Percentiles rank a stretch among this genome's conserved stretches.
These are phyloP conservation scores for Brasilioporus rufonigricans DNA, from an alignment of 768 basidiomycete species.

Conservation along the genomic window DNA sequence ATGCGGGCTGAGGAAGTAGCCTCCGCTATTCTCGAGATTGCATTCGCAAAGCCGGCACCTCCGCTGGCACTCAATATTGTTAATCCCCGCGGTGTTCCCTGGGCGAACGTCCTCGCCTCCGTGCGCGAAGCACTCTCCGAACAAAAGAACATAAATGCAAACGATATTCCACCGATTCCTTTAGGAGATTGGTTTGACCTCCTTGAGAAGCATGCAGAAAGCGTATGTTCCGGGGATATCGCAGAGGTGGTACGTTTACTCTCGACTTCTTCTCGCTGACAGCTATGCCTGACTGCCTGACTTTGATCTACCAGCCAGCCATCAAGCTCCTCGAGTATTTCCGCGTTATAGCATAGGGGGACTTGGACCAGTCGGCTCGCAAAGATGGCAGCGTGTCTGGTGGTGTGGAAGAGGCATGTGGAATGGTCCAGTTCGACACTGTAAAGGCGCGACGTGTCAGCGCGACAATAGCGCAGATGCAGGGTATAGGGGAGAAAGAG, in stretches of 20 bases:
- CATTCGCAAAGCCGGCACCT: background rate
- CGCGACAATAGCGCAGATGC: no score
- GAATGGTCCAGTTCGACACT: no score
- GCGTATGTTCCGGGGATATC: conserved; percentile 1
- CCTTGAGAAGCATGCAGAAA: conserved; percentile 26
- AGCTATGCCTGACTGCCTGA: background rate
- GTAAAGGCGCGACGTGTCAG: no score
- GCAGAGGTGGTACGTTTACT: background rate
- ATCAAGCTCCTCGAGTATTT: no score
- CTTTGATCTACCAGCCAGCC: background rate
- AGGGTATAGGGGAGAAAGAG: no score
- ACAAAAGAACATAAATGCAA: conserved; percentile 3
- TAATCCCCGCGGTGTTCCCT: conserved; percentile 34
- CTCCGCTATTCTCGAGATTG: no score
- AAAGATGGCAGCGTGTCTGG: no score
- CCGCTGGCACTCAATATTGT: no score
- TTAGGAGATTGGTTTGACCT: conserved; percentile 30
- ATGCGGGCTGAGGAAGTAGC: no score
- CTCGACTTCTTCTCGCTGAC: background rate
- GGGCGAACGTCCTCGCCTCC: conserved; percentile 26
- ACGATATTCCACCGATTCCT: conserved; percentile 14
- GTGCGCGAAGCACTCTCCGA: conserved; percentile 15
- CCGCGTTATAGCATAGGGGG: no score
- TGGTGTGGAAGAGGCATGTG: no score
- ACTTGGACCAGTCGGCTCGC: no score